Base-by-base conservation (phyloP, 805 yeast species). In the Spathaspora gorwiae region DNA sequence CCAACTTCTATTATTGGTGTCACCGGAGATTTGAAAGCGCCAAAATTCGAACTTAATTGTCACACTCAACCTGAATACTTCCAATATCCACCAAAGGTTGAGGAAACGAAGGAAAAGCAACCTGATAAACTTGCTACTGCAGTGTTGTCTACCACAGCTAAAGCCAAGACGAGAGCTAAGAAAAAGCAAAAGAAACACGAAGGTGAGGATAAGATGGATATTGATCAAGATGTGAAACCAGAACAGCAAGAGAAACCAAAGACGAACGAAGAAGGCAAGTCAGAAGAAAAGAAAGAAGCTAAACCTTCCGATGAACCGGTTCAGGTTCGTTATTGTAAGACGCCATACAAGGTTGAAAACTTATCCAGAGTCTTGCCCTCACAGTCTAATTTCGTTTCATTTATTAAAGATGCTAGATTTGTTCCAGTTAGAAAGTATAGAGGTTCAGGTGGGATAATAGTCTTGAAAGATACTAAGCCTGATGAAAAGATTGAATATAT, bases 1-100 rank as follows among this genome's bases (percentile, higher is more conserved):
- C 97, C 99, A 43, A 94, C 98, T 2, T 81, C 95, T 6, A 78
- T 92, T 15, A 81, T 88, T 54, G 97, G 96, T 52, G 87, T 94
- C 10, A 81, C 83, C 46, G 56, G 55, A 27, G 96, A 90, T 64
- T 76, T 92, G 64, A 84, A 84, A 63, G 84, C 88, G 49, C 98
- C 99, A 29, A 79, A 87, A 59, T 83, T 94, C 59, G 80, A 81
- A 38, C 72, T 94, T 48, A 80, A 83, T 52, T 89, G 96, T 62
- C 89, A 87, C 57, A 79, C 92, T 31, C 87, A 86, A 55, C 80
- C 85, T 30, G 87, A 84, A 48, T 69, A 79, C 46, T 94, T 90
- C 70, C 88, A 80, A 41, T 94, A 92, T 62, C 98, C 98, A 42
- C 92, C 96, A 44, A 87, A 85, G 70, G 73, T 78, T 12, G 95